Percentiles rank a stretch among this genome's conserved stretches.
phyloP scores from a whole-genome alignment of 2,329 filamentous ascomycete genomes.

The Fusarium secorum region DNA sequence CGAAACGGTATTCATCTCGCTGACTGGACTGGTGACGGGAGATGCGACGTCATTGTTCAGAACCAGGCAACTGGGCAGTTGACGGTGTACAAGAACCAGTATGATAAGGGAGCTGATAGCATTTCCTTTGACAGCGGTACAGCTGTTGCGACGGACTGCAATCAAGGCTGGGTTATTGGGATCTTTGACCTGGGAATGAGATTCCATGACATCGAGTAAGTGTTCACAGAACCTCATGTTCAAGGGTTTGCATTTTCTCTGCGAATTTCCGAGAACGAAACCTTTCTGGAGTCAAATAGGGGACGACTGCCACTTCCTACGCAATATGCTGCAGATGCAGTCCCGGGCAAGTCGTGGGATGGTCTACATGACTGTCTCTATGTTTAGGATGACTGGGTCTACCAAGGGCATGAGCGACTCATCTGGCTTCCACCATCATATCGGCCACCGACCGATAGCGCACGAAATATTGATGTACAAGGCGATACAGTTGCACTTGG shows the following conservation, averaged over 20 bases:
- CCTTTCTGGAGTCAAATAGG: fast-evolving
- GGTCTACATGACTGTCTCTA: neutral
- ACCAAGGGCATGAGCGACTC: neutral
- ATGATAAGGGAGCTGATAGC: fast-evolving
- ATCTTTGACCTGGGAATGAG: conserved; percentile 1
- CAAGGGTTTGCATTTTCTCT: fast-evolving
- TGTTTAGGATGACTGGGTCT: neutral
- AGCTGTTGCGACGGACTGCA: neutral
- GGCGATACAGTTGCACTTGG: fast-evolving
- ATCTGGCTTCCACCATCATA: neutral
- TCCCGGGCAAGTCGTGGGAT: no score
- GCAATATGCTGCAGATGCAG: fast-evolving
- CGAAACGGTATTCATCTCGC: neutral
- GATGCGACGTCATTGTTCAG: neutral
- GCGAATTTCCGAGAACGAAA: fast-evolving
- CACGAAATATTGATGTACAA: neutral
- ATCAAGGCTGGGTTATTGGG: neutral
- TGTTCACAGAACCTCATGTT: neutral
- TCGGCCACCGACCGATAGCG: fast-evolving
- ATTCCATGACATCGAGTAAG: neutral
- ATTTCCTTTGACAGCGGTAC: neutral
- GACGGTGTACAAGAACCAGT: neutral
- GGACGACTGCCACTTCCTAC: no score
- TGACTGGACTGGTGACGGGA: neutral
- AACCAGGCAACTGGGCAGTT: neutral